These are phyloP conservation scores for Penicillium robsamsonii DNA, from an alignment of 495 filamentous ascomycete species.

Conservation along the genomic window DNA sequence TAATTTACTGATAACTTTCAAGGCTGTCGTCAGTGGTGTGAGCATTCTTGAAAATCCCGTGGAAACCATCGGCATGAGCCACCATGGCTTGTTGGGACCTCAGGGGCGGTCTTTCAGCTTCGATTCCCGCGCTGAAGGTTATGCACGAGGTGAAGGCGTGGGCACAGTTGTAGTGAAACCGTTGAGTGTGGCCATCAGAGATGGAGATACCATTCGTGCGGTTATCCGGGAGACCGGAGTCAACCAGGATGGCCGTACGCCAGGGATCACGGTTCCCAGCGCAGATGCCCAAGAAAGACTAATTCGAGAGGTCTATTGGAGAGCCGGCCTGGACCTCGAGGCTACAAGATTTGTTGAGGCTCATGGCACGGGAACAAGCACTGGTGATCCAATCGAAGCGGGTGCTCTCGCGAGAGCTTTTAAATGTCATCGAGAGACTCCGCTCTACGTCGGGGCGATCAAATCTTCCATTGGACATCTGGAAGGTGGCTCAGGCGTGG, in stretches of 20 bases:
- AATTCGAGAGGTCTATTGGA: constrained; percentile 41
- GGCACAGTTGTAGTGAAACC: constrained; percentile 42
- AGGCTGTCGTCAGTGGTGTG: constrained; percentile 26
- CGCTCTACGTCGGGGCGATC: constrained; percentile 34
- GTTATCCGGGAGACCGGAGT: constrained; percentile 32
- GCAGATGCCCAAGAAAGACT: constrained; percentile 37
- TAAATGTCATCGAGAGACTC: constrained; percentile 16
- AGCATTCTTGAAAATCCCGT: constrained; percentile 22
- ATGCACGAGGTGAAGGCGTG: constrained; percentile 46
- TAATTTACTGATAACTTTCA: constrained; percentile 3
- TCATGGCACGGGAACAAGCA: constrained; percentile 48
- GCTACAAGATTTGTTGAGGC: constrained; percentile 47
- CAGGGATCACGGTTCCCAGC: constrained; percentile 44
- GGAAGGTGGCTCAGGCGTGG: constrained; percentile 46
- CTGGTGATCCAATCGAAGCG: constrained; percentile 52
- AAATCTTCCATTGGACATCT: constrained; percentile 48
- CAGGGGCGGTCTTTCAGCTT: constrained; percentile 42
- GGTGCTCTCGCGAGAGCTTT: constrained; percentile 46
- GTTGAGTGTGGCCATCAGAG: constrained; percentile 34
- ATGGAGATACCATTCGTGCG: constrained; percentile 46
- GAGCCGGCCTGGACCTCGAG: constrained; percentile 32
- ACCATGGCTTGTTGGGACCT: constrained; percentile 32
- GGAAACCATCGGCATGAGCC: constrained; percentile 22
- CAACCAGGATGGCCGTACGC: constrained; percentile 55
- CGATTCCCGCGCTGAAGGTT: constrained; percentile 43